Evolutionary conservation across 495 filamentous ascomycete genomes (phyloP).

Genomic region (Clavariopsis aquatica): DNA sequence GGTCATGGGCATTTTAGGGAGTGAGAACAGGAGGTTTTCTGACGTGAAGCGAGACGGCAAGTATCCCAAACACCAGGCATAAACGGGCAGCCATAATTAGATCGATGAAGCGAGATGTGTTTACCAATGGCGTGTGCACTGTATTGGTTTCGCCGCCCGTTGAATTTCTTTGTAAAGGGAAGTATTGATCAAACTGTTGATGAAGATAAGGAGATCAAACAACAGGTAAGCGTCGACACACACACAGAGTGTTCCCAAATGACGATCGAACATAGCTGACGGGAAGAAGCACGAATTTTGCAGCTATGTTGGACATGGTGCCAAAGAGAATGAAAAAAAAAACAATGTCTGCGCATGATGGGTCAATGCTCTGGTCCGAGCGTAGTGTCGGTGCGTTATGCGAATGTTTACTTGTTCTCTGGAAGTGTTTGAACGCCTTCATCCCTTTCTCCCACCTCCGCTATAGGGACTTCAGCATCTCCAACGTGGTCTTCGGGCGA

Average conservation of each 20-base stretch:
- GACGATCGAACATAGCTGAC: neutral
- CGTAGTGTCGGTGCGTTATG: neutral
- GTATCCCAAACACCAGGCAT: neutral
- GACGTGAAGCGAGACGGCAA: neutral
- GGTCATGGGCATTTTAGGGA: neutral
- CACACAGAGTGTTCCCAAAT: neutral
- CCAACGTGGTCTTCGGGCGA: constrained; percentile 20
- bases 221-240: neutral
- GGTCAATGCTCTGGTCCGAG: neutral
- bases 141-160: neutral
- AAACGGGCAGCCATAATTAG: neutral
- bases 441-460: constrained; percentile 18
- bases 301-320: neutral
- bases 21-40: neutral
- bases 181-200: neutral
- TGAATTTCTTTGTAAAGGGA: neutral
- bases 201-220: too few relatives aligned
- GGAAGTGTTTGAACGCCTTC: constrained; percentile 9
- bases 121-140: neutral
- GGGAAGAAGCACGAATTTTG: neutral
- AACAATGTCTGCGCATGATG: neutral
- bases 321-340: neutral
- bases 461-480: constrained; percentile 32
- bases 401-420: neutral
- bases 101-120: neutral